These are phyloP conservation scores for Coelastrella sp. DNA, from an alignment of 139 green algal species.

Conservation along the genomic window DNA sequence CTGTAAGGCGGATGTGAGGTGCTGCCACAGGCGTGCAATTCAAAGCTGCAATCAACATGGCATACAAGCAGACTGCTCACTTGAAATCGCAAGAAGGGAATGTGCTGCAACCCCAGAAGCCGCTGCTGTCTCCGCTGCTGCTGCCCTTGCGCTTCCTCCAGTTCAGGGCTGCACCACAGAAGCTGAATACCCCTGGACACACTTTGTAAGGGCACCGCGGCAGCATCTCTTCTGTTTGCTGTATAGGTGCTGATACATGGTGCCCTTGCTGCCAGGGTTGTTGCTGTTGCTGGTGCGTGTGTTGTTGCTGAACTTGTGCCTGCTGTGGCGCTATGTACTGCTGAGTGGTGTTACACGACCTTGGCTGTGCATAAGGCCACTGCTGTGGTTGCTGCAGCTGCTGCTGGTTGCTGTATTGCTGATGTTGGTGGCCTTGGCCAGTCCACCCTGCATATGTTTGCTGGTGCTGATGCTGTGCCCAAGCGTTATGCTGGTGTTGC, in stretches of 20 bases:
- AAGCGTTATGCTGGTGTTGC: slow-evolving; percentile 9
- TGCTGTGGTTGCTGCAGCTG: background rate
- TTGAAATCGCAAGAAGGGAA: slow-evolving; percentile 40
- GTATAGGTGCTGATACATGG: background rate
- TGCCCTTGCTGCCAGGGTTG: slow-evolving; percentile 14
- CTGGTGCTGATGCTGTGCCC: slow-evolving; percentile 39
- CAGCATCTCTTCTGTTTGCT: background rate
- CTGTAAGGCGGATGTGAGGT: too few relatives aligned
- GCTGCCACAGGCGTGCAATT: too few relatives aligned
- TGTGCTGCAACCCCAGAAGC: slow-evolving; percentile 48
- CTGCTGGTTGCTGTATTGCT: slow-evolving; percentile 2
- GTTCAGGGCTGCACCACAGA: slow-evolving; percentile 17
- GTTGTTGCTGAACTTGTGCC: background rate
- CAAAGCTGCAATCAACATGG: too few relatives aligned
- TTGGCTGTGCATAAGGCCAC: too few relatives aligned
- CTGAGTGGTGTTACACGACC: too few relatives aligned
- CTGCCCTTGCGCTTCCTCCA: background rate
- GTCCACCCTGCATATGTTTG: background rate
- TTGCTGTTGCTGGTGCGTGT: slow-evolving; percentile 24
- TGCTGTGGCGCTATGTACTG: background rate
- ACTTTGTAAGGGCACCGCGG: slow-evolving; percentile 43
- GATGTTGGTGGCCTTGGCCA: background rate
- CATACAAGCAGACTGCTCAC: background rate
- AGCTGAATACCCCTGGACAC: slow-evolving; percentile 44
- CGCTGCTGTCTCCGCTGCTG: background rate